Evolutionary conservation across 2,329 filamentous ascomycete species (phyloP).

Genomic region (Beauveria varroae): DNA sequence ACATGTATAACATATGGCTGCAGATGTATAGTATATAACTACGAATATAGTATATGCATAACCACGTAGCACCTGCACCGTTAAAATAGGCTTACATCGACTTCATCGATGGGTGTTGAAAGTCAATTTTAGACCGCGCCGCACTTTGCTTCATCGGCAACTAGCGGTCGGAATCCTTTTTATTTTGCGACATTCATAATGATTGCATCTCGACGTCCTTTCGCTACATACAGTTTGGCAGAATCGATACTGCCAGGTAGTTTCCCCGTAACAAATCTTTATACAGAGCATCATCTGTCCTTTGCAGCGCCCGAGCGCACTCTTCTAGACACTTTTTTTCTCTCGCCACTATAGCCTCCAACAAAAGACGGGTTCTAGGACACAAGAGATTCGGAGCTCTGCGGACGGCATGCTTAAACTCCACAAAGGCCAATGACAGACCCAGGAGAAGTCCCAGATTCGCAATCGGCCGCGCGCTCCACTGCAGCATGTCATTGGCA

Average conservation of each 20-base stretch:
- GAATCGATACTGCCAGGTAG: background rate
- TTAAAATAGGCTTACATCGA: no score
- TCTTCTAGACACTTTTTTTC: background rate
- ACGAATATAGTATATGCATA: background rate
- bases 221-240: background rate
- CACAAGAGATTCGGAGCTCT: background rate
- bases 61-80: no score
- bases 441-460: background rate
- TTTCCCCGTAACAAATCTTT: background rate
- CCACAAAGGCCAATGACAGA: background rate
- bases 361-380: background rate
- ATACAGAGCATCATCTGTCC: background rate
- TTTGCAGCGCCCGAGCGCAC: background rate
- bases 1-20: background rate
- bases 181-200: no score
- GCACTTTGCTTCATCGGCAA: no score
- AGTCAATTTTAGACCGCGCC: no score
- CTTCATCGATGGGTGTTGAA: no score
- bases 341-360: background rate
- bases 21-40: background rate
- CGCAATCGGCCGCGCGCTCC: background rate
- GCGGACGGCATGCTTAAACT: background rate
- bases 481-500: background rate
- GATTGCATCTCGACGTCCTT: no score
- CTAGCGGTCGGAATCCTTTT: no score